Conservation (phyloP, 2,329 filamentous ascomycete genomes). For the Trichoderma gracile region DNA sequence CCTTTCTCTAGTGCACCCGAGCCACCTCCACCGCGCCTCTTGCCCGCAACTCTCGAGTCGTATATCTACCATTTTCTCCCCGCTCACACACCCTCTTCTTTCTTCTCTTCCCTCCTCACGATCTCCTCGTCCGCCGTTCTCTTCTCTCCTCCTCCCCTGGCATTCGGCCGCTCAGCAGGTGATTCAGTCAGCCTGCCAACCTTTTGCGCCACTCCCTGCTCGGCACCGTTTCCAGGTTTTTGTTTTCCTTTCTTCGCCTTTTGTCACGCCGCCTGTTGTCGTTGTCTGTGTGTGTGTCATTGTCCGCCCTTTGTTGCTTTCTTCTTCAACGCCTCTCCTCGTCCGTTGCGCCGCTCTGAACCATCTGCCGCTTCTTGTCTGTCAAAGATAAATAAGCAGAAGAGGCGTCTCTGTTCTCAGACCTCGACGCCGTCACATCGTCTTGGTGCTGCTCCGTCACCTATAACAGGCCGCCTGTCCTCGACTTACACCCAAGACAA, state of each 20-base stretch:
- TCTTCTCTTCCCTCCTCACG: constrained; percentile 50
- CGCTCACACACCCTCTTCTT: constrained; percentile 49
- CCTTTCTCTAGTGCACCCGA: not conserved
- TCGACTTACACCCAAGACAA: not conserved
- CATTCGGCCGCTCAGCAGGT: constrained; percentile 61
- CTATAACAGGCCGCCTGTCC: constrained; percentile 1
- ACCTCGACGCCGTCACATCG: not conserved
- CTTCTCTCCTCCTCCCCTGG: constrained; percentile 48
- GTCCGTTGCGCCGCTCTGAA: constrained; percentile 1
- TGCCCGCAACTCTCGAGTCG: not conserved
- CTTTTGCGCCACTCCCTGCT: constrained; percentile 41
- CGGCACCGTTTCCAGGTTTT: constrained; percentile 54
- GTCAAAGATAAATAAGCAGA: constrained; percentile 4
- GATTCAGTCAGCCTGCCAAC: constrained; percentile 43
- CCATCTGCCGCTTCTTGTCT: constrained; percentile 3
- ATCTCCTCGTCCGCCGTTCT: constrained; percentile 59
- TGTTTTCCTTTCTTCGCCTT: constrained; percentile 43
- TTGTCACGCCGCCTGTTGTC: constrained; percentile 30
- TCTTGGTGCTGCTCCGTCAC: not conserved
- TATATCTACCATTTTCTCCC: constrained; percentile 42
- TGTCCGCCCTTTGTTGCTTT: constrained; percentile 12
- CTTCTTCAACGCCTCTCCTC: constrained; percentile 11
- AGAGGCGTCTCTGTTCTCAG: not conserved
- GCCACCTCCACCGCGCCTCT: too few species aligned
- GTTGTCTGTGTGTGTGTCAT: constrained; percentile 4